A percentile compares a stretch with the other conserved stretches of the same genome.
phyloP scores from a whole-genome alignment of 192 early-diverging fungal species.

The Backusella sp. region DNA sequence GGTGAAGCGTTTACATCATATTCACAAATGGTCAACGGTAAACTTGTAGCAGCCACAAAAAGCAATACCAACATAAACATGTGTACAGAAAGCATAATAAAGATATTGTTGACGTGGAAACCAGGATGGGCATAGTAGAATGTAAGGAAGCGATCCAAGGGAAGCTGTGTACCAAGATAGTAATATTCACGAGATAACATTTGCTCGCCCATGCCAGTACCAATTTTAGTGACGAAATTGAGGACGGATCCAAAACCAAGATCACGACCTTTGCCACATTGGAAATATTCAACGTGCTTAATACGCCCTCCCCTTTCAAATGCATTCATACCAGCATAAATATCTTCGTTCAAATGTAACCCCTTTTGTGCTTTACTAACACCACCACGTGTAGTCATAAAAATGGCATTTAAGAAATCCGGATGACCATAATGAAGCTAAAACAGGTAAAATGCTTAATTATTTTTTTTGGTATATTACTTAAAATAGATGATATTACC shows the following conservation, averaged over 20 bases:
- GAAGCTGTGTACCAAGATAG: constrained; percentile 81
- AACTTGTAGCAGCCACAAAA: constrained; percentile 68
- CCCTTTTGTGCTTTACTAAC: constrained; percentile 90
- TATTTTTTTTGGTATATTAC: not conserved
- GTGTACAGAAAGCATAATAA: constrained; percentile 82
- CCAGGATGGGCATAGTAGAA: constrained; percentile 91
- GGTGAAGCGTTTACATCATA: constrained; percentile 49
- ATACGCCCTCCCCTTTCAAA: constrained; percentile 84
- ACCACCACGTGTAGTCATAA: constrained; percentile 87
- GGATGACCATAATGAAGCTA: constrained; percentile 69
- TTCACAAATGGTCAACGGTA: constrained; percentile 57
- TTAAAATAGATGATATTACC: constrained; percentile 45
- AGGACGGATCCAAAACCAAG: constrained; percentile 87
- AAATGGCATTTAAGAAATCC: constrained; percentile 86
- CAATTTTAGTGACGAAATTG: constrained; percentile 88
- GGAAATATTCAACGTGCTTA: constrained; percentile 90
- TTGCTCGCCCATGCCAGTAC: constrained; percentile 94
- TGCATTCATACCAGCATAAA: constrained; percentile 90
- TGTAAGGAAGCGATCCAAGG: constrained; percentile 83
- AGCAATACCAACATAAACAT: constrained; percentile 80
- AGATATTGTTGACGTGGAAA: constrained; percentile 90
- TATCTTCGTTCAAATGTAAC: constrained; percentile 91
- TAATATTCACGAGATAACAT: constrained; percentile 92
- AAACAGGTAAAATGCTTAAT: not conserved
- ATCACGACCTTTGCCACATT: constrained; percentile 93